Evolutionary conservation across 2,329 filamentous ascomycete genomes (phyloP).

Genomic region (Colletotrichum gloeosporioides): DNA sequence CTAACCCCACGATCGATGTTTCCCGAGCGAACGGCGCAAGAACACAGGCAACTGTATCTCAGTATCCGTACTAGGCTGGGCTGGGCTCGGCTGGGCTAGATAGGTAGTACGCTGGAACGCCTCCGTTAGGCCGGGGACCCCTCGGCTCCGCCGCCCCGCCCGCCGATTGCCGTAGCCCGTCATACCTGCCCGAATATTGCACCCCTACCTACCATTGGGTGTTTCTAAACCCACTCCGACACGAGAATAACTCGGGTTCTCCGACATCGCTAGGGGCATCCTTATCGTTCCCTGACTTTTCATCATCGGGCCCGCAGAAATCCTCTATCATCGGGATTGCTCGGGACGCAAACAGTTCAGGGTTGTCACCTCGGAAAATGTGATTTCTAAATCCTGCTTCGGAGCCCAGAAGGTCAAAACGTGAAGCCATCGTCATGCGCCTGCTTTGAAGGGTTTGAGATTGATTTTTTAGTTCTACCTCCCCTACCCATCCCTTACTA

Average conservation of each 20-base stretch:
- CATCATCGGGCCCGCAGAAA: not conserved
- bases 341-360: not conserved
- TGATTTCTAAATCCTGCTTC: not conserved
- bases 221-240: not conserved
- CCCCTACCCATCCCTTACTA: not conserved
- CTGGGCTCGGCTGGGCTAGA: not conserved
- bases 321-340: slow-evolving; percentile 1
- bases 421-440: slow-evolving; percentile 19
- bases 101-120: not conserved
- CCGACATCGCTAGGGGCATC: not conserved
- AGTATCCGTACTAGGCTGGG: not conserved
- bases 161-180: slow-evolving; percentile 11
- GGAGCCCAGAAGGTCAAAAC: not conserved
- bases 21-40: not conserved
- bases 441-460: slow-evolving; percentile 1
- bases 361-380: not conserved
- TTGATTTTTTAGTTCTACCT: not conserved
- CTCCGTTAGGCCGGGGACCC: slow-evolving; percentile 6
- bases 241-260: slow-evolving; percentile 14
- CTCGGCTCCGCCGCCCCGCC: slow-evolving; percentile 11
- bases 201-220: not conserved
- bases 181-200: not conserved
- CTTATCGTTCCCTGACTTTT: not conserved
- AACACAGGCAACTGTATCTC: not conserved
- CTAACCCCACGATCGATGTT: not conserved